Evolutionary conservation across 495 filamentous ascomycete species (phyloP).

Genomic region (Talaromyces nanjingensis): DNA sequence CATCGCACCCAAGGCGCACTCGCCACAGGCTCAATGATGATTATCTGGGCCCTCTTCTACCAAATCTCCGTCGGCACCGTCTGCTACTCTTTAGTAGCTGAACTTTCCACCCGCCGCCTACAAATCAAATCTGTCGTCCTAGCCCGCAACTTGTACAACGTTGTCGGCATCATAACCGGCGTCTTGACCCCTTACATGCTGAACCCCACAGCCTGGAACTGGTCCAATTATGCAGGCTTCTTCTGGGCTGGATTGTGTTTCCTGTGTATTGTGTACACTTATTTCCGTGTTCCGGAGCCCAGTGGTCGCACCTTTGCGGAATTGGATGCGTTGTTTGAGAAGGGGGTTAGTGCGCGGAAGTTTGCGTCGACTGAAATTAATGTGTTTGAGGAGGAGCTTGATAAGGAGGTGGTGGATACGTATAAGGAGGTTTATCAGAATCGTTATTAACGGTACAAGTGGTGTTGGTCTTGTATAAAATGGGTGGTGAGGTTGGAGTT

Average conservation of each 20-base stretch:
- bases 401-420: conserved; percentile 31
- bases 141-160: conserved; percentile 65
- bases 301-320: conserved; percentile 65
- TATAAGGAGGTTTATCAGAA: conserved; percentile 7
- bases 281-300: conserved; percentile 71
- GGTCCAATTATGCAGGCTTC: conserved; percentile 72
- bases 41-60: conserved; percentile 68
- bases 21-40: conserved; percentile 64
- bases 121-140: conserved; percentile 73
- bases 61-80: conserved; percentile 72
- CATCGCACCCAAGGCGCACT: conserved; percentile 49
- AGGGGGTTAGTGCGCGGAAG: conserved; percentile 56
- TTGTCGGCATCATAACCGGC: conserved; percentile 60
- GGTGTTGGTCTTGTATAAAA: background rate
- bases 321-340: conserved; percentile 66
- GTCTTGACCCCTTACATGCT: conserved; percentile 73
- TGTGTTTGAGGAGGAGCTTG: conserved; percentile 57
- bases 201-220: conserved; percentile 67
- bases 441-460: background rate
- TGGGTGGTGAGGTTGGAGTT: background rate
- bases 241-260: conserved; percentile 75
- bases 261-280: conserved; percentile 64
- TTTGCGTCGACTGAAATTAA: conserved; percentile 59
- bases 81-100: conserved; percentile 70
- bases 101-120: conserved; percentile 64